phyloP scores from a whole-genome alignment of 768 basidiomycete species.

The Clavaria fumosa region DNA sequence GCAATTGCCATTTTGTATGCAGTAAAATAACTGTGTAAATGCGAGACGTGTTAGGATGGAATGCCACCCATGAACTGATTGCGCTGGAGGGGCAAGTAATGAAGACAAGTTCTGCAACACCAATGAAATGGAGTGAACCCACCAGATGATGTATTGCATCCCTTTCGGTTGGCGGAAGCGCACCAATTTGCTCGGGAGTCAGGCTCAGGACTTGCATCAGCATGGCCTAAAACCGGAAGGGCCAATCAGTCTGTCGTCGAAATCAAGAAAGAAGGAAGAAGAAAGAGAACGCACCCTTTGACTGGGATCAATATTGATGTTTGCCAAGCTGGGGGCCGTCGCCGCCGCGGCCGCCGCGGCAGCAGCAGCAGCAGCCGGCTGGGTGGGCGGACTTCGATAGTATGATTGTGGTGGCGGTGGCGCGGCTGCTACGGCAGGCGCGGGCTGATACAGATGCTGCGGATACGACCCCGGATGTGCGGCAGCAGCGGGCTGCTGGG shows the following conservation, averaged over 20 bases:
- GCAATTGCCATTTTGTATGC: too few species aligned
- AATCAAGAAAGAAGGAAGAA: constrained; percentile 2
- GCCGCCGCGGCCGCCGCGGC: too few species aligned
- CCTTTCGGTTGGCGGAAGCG: constrained; percentile 63
- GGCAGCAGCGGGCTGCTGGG: too few species aligned
- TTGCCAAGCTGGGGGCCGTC: constrained; percentile 40
- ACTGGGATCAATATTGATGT: constrained; percentile 25
- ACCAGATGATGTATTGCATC: constrained; percentile 73
- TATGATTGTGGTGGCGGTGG: constrained; percentile 19
- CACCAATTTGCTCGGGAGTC: constrained; percentile 70
- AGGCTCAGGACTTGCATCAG: constrained; percentile 74
- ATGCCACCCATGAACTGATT: constrained; percentile 22
- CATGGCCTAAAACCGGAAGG: constrained; percentile 39
- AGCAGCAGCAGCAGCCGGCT: too few species aligned
- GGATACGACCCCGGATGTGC: too few species aligned
- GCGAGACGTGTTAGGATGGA: not conserved
- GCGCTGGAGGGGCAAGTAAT: constrained; percentile 16
- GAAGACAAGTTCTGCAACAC: too few species aligned
- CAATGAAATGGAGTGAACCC: constrained; percentile 6
- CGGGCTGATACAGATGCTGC: too few species aligned
- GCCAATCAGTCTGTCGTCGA: not conserved
- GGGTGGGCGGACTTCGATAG: constrained; percentile 15
- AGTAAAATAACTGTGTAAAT: not conserved
- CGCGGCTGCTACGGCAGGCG: too few species aligned
- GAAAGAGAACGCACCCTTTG: constrained; percentile 7